These are phyloP conservation scores for Apiotrichum gracile DNA, from an alignment of 1,284 basidiomycete genomes.

Conservation along the genomic window DNA sequence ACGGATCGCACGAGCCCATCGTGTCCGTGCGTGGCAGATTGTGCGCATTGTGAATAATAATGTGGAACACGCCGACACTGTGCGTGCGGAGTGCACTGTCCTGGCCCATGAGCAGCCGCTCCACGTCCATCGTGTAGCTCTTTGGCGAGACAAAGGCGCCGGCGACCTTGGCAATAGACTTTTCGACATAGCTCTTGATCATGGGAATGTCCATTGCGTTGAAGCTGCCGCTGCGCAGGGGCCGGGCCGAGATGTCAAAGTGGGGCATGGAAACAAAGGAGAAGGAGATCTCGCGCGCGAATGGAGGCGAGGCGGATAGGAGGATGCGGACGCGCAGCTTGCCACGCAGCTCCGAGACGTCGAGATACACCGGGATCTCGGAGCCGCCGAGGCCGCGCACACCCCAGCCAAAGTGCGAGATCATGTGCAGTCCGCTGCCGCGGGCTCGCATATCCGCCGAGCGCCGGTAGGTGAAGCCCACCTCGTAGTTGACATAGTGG, in stretches of 20 bases:
- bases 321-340: slow-evolving; percentile 36
- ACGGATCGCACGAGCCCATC: slow-evolving; percentile 45
- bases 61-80: slow-evolving; percentile 43
- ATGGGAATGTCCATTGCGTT: slow-evolving; percentile 46
- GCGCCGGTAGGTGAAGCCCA: slow-evolving; percentile 41
- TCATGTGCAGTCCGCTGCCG: slow-evolving; percentile 41
- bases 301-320: slow-evolving; percentile 45
- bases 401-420: slow-evolving; percentile 44
- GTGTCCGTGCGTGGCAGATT: slow-evolving; percentile 42
- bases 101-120: slow-evolving; percentile 42
- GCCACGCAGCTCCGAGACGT: slow-evolving; percentile 33
- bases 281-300: slow-evolving; percentile 41
- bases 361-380: slow-evolving; percentile 43
- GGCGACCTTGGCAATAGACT: slow-evolving; percentile 42
- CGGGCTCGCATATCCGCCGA: slow-evolving; percentile 22
- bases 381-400: slow-evolving; percentile 41
- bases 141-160: slow-evolving; percentile 42
- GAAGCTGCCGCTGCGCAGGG: slow-evolving; percentile 35
- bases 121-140: slow-evolving; percentile 44
- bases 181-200: slow-evolving; percentile 42
- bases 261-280: slow-evolving; percentile 43
- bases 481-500: slow-evolving; percentile 45
- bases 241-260: slow-evolving; percentile 46
- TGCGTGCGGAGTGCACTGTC: slow-evolving; percentile 34
- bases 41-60: slow-evolving; percentile 38